A percentile compares a stretch with the other conserved stretches of the same genome.
phyloP scores from a whole-genome alignment of 805 yeast genomes.

The Lachancea quebecensis region DNA sequence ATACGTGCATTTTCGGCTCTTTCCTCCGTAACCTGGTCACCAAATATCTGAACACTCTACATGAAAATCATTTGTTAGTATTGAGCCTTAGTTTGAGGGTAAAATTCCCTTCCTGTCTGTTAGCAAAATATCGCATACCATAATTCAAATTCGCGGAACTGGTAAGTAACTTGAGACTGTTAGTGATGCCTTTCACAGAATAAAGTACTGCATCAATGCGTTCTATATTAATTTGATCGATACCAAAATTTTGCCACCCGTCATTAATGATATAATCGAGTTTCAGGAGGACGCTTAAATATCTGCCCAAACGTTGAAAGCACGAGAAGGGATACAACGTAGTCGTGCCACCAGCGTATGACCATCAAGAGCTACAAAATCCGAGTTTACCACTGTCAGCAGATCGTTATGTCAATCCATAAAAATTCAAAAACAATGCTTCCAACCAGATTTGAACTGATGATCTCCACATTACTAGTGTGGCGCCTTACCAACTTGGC shows the following conservation, averaged over 20 bases:
- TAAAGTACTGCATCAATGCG: too few species aligned
- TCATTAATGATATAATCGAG: background rate
- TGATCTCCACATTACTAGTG: constrained; percentile 86
- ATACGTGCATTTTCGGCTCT: constrained; percentile 97
- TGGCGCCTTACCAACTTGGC: constrained; percentile 80
- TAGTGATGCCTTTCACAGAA: background rate
- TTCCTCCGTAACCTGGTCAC: constrained; percentile 96
- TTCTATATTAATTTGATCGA: too few species aligned
- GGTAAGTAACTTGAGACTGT: background rate
- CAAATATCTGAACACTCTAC: constrained; percentile 75
- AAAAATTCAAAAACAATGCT: constrained; percentile 45
- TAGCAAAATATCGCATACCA: background rate
- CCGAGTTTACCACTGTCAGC: background rate
- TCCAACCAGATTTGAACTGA: constrained; percentile 71
- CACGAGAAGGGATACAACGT: background rate
- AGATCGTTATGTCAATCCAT: too few species aligned
- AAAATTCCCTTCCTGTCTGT: background rate
- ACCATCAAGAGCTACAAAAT: background rate
- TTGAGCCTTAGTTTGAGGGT: background rate
- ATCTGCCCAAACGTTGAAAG: background rate
- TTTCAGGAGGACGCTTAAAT: too few species aligned
- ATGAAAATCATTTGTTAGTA: constrained; percentile 3
- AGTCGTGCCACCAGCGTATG: background rate
- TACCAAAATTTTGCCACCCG: constrained; percentile 5
- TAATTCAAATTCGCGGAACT: background rate